phyloP scores from a whole-genome alignment of 1,139 yeast genomes.

The Chernovozyma sophiae-reginae region DNA sequence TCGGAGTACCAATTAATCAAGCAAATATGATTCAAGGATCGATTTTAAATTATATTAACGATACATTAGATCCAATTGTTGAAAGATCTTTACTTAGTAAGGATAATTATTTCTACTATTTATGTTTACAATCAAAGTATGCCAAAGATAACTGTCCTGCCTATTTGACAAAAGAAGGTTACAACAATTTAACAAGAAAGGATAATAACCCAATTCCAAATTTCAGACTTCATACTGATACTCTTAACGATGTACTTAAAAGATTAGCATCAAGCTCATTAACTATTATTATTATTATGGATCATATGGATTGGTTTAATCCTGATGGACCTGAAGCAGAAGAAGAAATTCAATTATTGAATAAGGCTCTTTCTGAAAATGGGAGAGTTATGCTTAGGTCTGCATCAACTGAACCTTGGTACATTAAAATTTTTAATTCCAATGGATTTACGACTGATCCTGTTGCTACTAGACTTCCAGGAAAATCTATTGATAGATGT shows the following conservation, averaged over 20 bases:
- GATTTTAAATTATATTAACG: constrained; percentile 64
- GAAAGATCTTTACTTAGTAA: constrained; percentile 57
- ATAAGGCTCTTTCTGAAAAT: constrained; percentile 56
- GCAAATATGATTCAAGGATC: constrained; percentile 76
- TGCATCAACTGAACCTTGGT: constrained; percentile 76
- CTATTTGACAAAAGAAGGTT: constrained; percentile 61
- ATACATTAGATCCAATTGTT: constrained; percentile 75
- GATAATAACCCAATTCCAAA: constrained; percentile 50
- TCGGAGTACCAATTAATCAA: constrained; percentile 83
- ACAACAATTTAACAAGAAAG: constrained; percentile 39
- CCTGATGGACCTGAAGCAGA: constrained; percentile 61
- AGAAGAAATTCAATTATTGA: constrained; percentile 62
- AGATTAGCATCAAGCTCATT: constrained; percentile 59
- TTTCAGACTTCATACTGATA: constrained; percentile 76
- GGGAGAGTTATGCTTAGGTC: constrained; percentile 78
- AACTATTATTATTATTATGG: constrained; percentile 81
- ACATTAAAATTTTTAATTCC: constrained; percentile 60
- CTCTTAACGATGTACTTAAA: constrained; percentile 68
- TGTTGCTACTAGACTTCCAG: constrained; percentile 62
- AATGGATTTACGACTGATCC: constrained; percentile 65
- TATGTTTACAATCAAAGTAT: constrained; percentile 61
- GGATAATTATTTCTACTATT: constrained; percentile 77
- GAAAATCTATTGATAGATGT: constrained; percentile 68
- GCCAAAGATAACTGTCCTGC: constrained; percentile 69
- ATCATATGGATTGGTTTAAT: constrained; percentile 90